A percentile compares a stretch with the other conserved stretches of the same genome.
phyloP scores from a whole-genome alignment of 257 asterid species.

The Ballota nigra region DNA sequence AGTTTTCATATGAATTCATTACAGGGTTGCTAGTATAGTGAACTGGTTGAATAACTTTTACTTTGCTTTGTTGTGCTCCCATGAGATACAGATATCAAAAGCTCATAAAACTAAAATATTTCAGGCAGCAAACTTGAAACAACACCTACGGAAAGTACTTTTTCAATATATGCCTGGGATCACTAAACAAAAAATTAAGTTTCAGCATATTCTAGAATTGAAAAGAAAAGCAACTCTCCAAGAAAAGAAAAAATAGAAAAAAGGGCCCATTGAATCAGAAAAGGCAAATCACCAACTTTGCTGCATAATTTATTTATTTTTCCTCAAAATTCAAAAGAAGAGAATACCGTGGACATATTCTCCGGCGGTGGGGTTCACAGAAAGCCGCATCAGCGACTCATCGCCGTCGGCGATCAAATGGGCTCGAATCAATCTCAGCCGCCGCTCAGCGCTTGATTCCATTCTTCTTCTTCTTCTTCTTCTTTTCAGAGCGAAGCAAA shows the following conservation, averaged over 20 bases:
- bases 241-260: not conserved
- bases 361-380: conserved; percentile 56
- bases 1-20: not conserved
- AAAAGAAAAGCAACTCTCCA: conserved; percentile 9
- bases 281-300: conserved; percentile 9
- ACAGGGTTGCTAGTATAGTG: not conserved
- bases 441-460: conserved; percentile 68
- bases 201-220: not conserved
- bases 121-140: not conserved
- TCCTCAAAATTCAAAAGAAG: conserved; percentile 13
- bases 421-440: conserved; percentile 65
- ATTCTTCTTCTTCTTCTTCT: too few relatives aligned
- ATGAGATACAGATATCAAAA: not conserved
- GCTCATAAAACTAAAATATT: not conserved
- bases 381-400: conserved; percentile 36
- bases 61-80: not conserved
- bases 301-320: not conserved
- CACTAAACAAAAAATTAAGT: not conserved
- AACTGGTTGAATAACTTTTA: not conserved
- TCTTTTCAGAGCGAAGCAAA: not conserved
- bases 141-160: not conserved
- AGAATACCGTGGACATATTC: conserved; percentile 57
- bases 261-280: not conserved
- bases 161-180: not conserved
- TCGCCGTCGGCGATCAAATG: conserved; percentile 54